Conservation (phyloP, 2,329 filamentous ascomycete species). For the Fusarium coicis region DNA sequence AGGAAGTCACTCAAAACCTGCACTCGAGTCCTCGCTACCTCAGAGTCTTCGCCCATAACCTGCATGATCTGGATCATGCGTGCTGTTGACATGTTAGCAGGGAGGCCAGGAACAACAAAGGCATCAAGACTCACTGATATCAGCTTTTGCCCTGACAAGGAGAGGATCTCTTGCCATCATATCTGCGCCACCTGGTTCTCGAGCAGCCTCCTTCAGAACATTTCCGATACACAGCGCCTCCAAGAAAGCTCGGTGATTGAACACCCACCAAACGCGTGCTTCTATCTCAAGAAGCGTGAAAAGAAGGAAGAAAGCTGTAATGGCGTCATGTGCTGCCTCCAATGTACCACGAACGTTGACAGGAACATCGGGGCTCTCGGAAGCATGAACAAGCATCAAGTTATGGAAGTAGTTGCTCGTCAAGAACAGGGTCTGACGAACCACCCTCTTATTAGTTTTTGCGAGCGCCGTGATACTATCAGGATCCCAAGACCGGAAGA, state of each 20-base stretch:
- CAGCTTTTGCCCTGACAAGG: conserved; percentile 67
- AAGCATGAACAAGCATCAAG: conserved; percentile 81
- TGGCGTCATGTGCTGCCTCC: conserved; percentile 80
- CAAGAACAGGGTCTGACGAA: conserved; percentile 80
- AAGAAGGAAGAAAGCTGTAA: conserved; percentile 79
- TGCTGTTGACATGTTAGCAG: conserved; percentile 50
- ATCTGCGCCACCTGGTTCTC: conserved; percentile 59
- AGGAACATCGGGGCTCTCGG: conserved; percentile 71
- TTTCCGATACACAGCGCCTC: conserved; percentile 77
- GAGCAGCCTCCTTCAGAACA: conserved; percentile 63
- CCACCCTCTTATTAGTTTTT: conserved; percentile 70
- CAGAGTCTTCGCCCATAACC: conserved; percentile 66
- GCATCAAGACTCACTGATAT: conserved; percentile 64
- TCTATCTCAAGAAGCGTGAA: conserved; percentile 76
- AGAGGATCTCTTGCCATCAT: conserved; percentile 63
- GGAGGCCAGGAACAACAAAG: not conserved
- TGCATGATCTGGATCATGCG: conserved; percentile 74
- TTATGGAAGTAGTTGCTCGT: conserved; percentile 88
- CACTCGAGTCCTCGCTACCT: conserved; percentile 69
- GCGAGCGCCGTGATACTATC: conserved; percentile 68
- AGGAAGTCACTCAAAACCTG: conserved; percentile 67
- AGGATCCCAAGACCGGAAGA: conserved; percentile 75
- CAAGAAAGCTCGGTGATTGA: conserved; percentile 82
- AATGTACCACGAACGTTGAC: conserved; percentile 76
- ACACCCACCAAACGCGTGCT: conserved; percentile 85